A percentile compares a stretch with the other conserved stretches of the same genome.
phyloP scores from a whole-genome alignment of 1,284 basidiomycete genomes.

The Macrocybe sp. region DNA sequence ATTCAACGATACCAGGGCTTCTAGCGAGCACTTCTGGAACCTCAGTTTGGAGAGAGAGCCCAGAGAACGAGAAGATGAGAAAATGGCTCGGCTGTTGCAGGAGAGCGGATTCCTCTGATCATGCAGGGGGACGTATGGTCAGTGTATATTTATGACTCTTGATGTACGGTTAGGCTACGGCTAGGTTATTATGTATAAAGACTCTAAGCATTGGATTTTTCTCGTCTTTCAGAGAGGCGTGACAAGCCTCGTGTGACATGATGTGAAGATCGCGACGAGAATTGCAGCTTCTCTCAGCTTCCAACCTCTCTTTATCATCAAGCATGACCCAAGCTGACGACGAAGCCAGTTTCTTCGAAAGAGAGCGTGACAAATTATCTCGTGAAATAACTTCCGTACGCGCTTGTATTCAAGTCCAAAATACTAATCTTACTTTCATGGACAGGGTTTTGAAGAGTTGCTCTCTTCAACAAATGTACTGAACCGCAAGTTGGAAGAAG shows the following conservation, averaged over 20 bases:
- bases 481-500: slow-evolving; percentile 91
- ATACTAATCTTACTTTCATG: background rate
- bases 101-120: slow-evolving; percentile 78
- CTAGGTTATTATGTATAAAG: no score
- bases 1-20: slow-evolving; percentile 57
- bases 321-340: slow-evolving; percentile 46
- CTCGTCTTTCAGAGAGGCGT: no score
- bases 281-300: no score
- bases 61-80: slow-evolving; percentile 89
- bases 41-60: slow-evolving; percentile 86
- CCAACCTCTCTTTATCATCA: no score
- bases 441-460: slow-evolving; percentile 86
- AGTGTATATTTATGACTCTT: no score
- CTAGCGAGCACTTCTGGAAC: slow-evolving; percentile 78
- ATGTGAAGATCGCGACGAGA: no score
- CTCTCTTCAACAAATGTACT: slow-evolving; percentile 84
- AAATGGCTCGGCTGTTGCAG: slow-evolving; percentile 84
- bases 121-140: no score
- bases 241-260: no score
- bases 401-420: slow-evolving; percentile 1
- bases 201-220: no score
- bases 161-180: no score
- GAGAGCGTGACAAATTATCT: slow-evolving; percentile 69
- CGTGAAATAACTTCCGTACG: slow-evolving; percentile 69
- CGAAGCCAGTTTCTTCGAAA: slow-evolving; percentile 66